Base-by-base conservation (phyloP, 306 rosid genomes). In the Mucuna pruriens region DNA sequence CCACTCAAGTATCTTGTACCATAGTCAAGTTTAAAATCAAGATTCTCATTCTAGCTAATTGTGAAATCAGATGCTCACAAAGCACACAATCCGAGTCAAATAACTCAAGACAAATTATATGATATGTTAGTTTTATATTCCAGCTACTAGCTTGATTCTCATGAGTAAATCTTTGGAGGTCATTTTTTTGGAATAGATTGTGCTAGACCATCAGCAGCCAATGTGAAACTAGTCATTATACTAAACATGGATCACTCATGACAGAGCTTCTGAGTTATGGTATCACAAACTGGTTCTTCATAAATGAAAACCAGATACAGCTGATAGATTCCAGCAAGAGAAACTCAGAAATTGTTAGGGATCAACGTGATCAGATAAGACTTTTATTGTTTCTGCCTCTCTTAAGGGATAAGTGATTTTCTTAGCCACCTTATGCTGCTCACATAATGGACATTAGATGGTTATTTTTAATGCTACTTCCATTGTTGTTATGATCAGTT, bases 51-150 rank as follows among this genome's bases (percentile, higher is more conserved):
- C 61, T 40, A 65, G 26, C 64, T 34, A 23, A 33, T 9, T n/a
- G 70, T 42, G 17, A 79, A 84, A 38, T 76, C 72, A 10, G 26
- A 49, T 29, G 40, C 75, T 49, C 29, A 64, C 39, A 58, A 31
- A 67, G 66, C 49, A 19, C 49, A 68, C 42, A 48, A 57, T 57
- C 49, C 33, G 11, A 46, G 31, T 54, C 33, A 46, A 40, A 74
- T 40, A 26, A 52, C 40, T 63, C 36, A 15, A 73, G 36, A 68
- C 9, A 45, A 9, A 64, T n/a, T 36, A 64, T 3, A 34, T 36
- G 42, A 7, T 13, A 62, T 62, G 20, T 16, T 64, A 9, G 25
- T n/a, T 26, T 49, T 20, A 74, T 71, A 20, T 61, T 70, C 36
- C 12, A 13, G 31, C 54, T 48, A 52, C 26, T 22, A 52, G 60